Base-by-base conservation (phyloP, 257 asterid genomes). In the Nicotiana tabacum region DNA sequence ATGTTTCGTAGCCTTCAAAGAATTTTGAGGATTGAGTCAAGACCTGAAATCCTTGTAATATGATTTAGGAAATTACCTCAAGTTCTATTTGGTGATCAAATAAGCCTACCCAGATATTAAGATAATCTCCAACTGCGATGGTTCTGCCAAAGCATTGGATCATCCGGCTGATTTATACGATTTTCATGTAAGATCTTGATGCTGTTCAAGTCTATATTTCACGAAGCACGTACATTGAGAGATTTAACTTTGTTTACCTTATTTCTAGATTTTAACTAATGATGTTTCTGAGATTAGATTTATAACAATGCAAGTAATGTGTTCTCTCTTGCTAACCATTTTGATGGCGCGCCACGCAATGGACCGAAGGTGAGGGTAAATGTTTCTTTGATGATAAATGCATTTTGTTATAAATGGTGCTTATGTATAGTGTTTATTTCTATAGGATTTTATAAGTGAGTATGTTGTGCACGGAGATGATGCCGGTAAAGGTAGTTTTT, bases 391-490 rank as follows among this genome's bases (percentile, higher is more conserved):
- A 27, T 53, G 81, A 32, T 51, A 81, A 80, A 32, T 16, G 57
- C 56, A 21, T 85, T 80, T 4, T 18, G 80, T 56, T 46, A 32
- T 67, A 67, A 80, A 58, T 68, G 77, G 77, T 83, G 27, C 69
- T 61, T 15, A 55, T 37, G 77, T 15, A 74, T 58, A 58, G 2
- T 13, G n/a, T 61, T 82, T 18, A 53, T 48, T 77, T 77, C 37
- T 85, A 84, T 90, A 96, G 99, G 99, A 95, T 81, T 96, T 96
- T 91, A 96, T 93, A 80, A 96, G 99, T 77, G 99, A 96, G 87
- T 96, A 96, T 83, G 99, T 98, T 48, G 97, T 92, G 88, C 89
- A 88, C 16, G 95, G 90, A 86, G 32, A 84, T 8, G 98, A 92
- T 88, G 92, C 97, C 66, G 97, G 95, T 66, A 86, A 82, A 16